Evolutionary conservation across 257 asterid species (phyloP).

Genomic region (Nicotiana otophora): DNA sequence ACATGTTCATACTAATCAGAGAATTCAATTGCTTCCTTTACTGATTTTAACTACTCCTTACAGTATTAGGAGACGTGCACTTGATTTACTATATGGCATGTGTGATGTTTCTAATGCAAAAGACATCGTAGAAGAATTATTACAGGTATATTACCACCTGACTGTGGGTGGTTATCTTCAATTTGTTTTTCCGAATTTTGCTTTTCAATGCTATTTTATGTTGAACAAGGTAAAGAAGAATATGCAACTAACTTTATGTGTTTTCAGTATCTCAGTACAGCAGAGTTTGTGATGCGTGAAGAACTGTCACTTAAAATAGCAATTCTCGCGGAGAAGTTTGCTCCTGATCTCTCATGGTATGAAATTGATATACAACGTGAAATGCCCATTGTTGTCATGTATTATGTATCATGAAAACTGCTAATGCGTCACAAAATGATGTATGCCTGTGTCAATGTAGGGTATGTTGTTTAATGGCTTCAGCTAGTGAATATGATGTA

Average conservation of each 20-base stretch:
- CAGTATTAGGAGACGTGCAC: slow-evolving; percentile 96
- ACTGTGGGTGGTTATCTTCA: neutral
- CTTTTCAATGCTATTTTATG: neutral
- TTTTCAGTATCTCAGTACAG: slow-evolving; percentile 77
- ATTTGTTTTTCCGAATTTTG: neutral
- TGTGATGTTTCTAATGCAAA: slow-evolving; percentile 97
- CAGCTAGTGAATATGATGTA: neutral
- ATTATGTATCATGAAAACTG: neutral
- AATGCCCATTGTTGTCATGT: neutral
- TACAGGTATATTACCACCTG: slow-evolving; percentile 55
- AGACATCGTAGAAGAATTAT: slow-evolving; percentile 93
- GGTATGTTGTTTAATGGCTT: neutral
- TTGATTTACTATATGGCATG: slow-evolving; percentile 96
- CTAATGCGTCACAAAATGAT: neutral
- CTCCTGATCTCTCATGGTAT: slow-evolving; percentile 96
- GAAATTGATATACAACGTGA: slow-evolving; percentile 10
- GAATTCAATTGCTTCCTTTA: neutral
- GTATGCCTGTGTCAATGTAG: neutral
- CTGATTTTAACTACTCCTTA: slow-evolving; percentile 19
- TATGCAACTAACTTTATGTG: slow-evolving; percentile 16
- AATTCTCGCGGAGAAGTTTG: slow-evolving; percentile 94
- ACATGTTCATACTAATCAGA: neutral
- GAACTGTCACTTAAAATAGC: slow-evolving; percentile 84
- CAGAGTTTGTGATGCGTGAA: slow-evolving; percentile 67
- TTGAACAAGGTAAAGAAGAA: slow-evolving; percentile 9